These are phyloP conservation scores for Sporothrix variecibatus DNA, from an alignment of 2,329 filamentous ascomycete species.

Conservation along the genomic window DNA sequence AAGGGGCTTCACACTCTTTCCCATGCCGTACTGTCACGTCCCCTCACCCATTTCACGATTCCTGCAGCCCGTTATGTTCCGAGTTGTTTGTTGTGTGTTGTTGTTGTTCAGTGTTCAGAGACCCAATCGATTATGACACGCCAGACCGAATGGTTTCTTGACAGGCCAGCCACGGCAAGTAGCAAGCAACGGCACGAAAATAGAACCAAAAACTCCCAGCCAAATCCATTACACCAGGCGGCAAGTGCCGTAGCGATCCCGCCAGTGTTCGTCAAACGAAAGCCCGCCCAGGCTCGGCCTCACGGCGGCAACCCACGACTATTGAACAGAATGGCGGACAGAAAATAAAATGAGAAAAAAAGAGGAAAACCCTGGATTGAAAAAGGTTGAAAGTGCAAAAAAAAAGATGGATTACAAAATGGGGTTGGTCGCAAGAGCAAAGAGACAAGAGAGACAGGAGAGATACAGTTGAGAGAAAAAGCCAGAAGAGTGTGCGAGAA, in stretches of 20 bases:
- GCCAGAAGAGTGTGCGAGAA: constrained; percentile 14
- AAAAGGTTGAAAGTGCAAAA: constrained; percentile 19
- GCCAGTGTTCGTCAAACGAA: constrained; percentile 22
- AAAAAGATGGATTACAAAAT: constrained; percentile 27
- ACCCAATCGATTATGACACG: constrained; percentile 29
- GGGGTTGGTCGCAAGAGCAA: constrained; percentile 24
- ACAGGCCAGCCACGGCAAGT: constrained; percentile 20
- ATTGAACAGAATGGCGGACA: constrained; percentile 22
- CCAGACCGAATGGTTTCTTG: constrained; percentile 15
- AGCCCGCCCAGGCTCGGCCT: constrained; percentile 17
- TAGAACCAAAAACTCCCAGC: constrained; percentile 32
- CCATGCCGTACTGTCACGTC: neutral
- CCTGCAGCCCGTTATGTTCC: constrained; percentile 23
- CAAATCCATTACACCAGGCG: constrained; percentile 31
- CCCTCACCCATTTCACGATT: neutral
- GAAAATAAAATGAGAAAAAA: constrained; percentile 15
- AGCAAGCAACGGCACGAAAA: constrained; percentile 27
- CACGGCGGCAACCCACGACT: constrained; percentile 20
- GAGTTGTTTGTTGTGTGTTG: neutral
- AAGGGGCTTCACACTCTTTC: constrained; percentile 18
- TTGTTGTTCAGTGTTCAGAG: constrained; percentile 27
- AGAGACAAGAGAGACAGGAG: constrained; percentile 16
- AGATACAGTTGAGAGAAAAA: constrained; percentile 15
- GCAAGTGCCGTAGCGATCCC: constrained; percentile 22
- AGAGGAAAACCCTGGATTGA: neutral